Base-by-base conservation (phyloP, 2,329 filamentous ascomycete genomes). In the Apiospora rasikravindrae region DNA sequence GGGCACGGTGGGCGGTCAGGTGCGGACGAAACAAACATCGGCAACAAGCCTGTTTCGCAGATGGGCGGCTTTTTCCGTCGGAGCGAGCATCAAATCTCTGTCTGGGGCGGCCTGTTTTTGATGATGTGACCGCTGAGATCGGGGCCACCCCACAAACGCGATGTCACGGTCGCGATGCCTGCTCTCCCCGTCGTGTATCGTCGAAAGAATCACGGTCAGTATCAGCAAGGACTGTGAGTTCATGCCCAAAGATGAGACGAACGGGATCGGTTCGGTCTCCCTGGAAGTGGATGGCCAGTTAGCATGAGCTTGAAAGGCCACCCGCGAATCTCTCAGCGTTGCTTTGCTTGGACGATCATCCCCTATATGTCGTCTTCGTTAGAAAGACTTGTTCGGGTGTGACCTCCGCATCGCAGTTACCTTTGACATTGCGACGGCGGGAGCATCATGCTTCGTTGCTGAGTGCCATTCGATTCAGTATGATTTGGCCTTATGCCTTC, bases 381-480 rank as follows among this genome's bases (percentile, higher is more conserved):
- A 40, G 40, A 33, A 40, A 40, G 10, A 40, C 33, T 40, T 64
- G 19, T n/a, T 24, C 57, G 33, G 57, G 22, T 64, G 57, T 64
- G 33, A 64, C 57, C 57, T 64, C 57, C 57, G 57, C 57, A 64
- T 64, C 57, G 57, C 33, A 19, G 57, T 64, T 64, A 64, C 57
- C 57, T 64, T 33, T 8, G 10, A 40, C 57, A 29, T 40, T 64
- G 57, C 57, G 33, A 64, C 57, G n/a, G 57, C 57, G 57, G 57
- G 57, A 40, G 1, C 29, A n/a, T 64, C 33, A 64, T 64, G 57
- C 57, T n/a, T n/a, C 57, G 40, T n/a, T n/a, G 40, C 4, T 13
- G 57, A 22, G 6, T 40, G 57, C 19, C 57, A 40, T 7, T 64
- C 40, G 33, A 64, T 37, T 37, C 4, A 40, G 33, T n/a, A 24